Base-by-base conservation (phyloP, 192 early-diverging fungal species). In the Coemansia sp. region DNA sequence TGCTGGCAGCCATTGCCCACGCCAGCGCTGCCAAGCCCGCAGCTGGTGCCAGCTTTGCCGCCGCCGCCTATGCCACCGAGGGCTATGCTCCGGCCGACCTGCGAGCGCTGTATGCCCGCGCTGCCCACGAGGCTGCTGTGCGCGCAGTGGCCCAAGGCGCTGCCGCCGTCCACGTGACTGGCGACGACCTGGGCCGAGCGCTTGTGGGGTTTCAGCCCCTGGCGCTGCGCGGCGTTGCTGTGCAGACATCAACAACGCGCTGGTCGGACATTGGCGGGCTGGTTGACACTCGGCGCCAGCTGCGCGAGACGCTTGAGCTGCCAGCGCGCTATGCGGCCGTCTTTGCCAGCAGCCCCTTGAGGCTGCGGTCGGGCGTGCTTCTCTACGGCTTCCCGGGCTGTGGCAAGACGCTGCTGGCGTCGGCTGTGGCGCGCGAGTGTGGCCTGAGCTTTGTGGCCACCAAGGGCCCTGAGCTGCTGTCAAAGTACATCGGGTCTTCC, bases 401-500 rank as follows among this genome's bases (percentile, higher is more conserved):
- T 82, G 97, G 97, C 29, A 99, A 99, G 71, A 99, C 97, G 5
- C 75, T 99, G 72, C 79, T 99, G 18, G 96, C 97, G 2, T 94
- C 93, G 5, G 97, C 97, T 0, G 94, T 97, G 5, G 96, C 96
- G 16, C 93, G 95, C 63, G 95, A 99, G 76, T 99, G 96, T 68
- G 97, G 97, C 12, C 76, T 99, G 40, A 97, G 97, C 73, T 98
- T 98, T 75, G 97, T 99, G 70, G 91, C 90, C 59, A 94, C 96
- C 71, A 99, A 99, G 77, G 97, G 97, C 12, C 97, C 97, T 1
- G 97, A 99, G 73, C 86, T 99, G 38, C 77, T 99, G 54, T 98
- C 98, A 83, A 99, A 98, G 88, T 99, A 99, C 75, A 99, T 99
- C 79, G 97, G 97, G 47, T 94, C 95, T 18, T 96, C 94, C 73